A percentile compares a stretch with the other conserved stretches of the same genome.
Evolutionary conservation across 805 yeast genomes (phyloP).

Genomic region (Millerozyma acaciae): DNA sequence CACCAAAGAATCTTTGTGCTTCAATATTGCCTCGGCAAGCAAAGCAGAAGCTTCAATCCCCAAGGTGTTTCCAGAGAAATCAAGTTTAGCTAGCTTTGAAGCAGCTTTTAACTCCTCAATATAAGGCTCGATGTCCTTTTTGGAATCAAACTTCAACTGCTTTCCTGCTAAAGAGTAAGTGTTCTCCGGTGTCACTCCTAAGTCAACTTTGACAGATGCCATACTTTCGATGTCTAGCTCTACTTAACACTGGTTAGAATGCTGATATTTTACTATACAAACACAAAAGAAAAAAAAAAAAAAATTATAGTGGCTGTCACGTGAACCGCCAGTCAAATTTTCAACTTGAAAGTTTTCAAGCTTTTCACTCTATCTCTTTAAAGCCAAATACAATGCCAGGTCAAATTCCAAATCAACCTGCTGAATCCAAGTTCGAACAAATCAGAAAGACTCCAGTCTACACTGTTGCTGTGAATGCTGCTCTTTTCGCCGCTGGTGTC

Average conservation of each 20-base stretch:
- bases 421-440: conserved; percentile 40
- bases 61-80: conserved; percentile 89
- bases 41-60: conserved; percentile 84
- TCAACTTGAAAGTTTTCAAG: conserved; percentile 1
- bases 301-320: too few relatives aligned
- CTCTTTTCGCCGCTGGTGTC: conserved; percentile 67
- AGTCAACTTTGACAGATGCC: conserved; percentile 22
- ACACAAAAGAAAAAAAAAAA: neutral
- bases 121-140: conserved; percentile 69
- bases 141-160: conserved; percentile 70
- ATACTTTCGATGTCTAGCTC: conserved; percentile 8
- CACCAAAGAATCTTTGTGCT: conserved; percentile 44
- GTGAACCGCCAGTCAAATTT: neutral
- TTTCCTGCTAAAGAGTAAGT: conserved; percentile 63
- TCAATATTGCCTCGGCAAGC: conserved; percentile 54
- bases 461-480: conserved; percentile 60
- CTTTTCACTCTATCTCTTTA: too few relatives aligned
- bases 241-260: neutral
- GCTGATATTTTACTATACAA: neutral
- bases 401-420: conserved; percentile 19
- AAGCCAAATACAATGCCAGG: conserved; percentile 24
- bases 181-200: conserved; percentile 40
- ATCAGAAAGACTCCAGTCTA: conserved; percentile 62
- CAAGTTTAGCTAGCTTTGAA: conserved; percentile 50
- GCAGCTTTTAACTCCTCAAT: conserved; percentile 49